Evolutionary conservation across 1,284 basidiomycete genomes (phyloP), one percentile per base, ranked within the genome.

Genomic region (Tilletia setariae): DNA sequence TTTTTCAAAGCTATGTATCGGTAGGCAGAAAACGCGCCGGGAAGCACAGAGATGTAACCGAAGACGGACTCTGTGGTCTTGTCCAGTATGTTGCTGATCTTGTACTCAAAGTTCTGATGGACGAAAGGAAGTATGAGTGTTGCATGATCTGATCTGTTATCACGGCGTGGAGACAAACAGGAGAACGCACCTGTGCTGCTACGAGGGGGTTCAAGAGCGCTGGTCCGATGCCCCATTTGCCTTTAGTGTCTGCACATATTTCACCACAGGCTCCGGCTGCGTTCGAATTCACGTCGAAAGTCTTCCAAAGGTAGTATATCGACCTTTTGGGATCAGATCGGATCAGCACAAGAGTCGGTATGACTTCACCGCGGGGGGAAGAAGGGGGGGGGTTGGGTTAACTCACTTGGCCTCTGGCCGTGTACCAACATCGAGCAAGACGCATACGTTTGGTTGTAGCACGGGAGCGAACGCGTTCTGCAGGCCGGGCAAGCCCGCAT

Each of bases 61-160:
- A 80, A 79, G 25, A 79, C 76, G n/a, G 68, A 71, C 65, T 82
- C 80, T 51, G 78, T 80, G 8, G 80, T 79, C 71, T 82, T 82
- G 70, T 82, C 76, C 15, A 71, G 70, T 30, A 82, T 79, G 67
- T 82, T 82, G 69, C 71, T 74, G 71, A 82, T 78, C 72, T 83
- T 97, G 86, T 98, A 98, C 84, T 98, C 95, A 78, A 98, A 98
- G 84, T 98, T 98, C 83, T 98, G 95, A 8, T n/a, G 23, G n/a
- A 59, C 6, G 35, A 40, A 40, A 40, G 35, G 6, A 28, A 93
- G 23, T 59, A 51, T 32, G 11, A 2, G 51, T 49, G 25, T 43
- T n/a, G 7, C 59, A 28, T 32, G 21, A 32, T 68, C 44, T 40
- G 28, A 7, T 8, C 9, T 64, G 21, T 28, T 32, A 19, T 28